Conservation (phyloP, 1,139 yeast species). For the Candida glucosophila region DNA sequence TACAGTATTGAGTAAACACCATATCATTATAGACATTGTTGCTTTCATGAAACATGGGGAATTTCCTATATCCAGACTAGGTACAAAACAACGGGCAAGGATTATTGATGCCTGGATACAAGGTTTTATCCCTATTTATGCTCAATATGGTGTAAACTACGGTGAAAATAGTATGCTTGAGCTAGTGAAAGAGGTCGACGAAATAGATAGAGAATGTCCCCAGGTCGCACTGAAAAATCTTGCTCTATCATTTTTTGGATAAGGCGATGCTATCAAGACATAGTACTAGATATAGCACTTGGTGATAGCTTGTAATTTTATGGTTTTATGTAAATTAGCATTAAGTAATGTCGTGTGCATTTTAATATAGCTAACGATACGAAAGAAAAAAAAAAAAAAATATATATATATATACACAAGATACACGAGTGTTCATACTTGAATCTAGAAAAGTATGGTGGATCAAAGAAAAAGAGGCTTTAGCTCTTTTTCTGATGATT, state of each 20-base stretch:
- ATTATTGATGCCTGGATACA: slow-evolving; percentile 53
- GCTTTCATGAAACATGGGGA: slow-evolving; percentile 64
- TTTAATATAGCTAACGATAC: background rate
- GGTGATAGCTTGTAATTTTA: background rate
- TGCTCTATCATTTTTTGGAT: slow-evolving; percentile 36
- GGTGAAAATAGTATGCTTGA: slow-evolving; percentile 61
- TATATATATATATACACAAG: background rate
- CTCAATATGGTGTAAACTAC: slow-evolving; percentile 45
- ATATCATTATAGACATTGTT: slow-evolving; percentile 76
- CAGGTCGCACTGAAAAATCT: slow-evolving; percentile 38
- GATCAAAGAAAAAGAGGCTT: background rate
- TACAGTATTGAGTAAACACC: slow-evolving; percentile 72
- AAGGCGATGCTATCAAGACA: no score
- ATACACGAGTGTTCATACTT: background rate
- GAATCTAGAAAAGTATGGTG: background rate
- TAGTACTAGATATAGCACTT: background rate
- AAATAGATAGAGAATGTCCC: slow-evolving; percentile 32
- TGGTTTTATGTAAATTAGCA: background rate
- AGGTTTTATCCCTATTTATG: slow-evolving; percentile 36
- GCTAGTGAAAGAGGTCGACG: slow-evolving; percentile 42
- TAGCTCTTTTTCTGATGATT: no score
- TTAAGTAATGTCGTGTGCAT: background rate
- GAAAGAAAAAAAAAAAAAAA: slow-evolving; percentile 1
- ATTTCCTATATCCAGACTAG: slow-evolving; percentile 62
- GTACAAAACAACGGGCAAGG: slow-evolving; percentile 68